Percentiles rank a stretch among this genome's conserved stretches.
These are phyloP conservation scores for Dalbergia cultrata DNA, from an alignment of 306 rosid genomes.

Conservation along the genomic window DNA sequence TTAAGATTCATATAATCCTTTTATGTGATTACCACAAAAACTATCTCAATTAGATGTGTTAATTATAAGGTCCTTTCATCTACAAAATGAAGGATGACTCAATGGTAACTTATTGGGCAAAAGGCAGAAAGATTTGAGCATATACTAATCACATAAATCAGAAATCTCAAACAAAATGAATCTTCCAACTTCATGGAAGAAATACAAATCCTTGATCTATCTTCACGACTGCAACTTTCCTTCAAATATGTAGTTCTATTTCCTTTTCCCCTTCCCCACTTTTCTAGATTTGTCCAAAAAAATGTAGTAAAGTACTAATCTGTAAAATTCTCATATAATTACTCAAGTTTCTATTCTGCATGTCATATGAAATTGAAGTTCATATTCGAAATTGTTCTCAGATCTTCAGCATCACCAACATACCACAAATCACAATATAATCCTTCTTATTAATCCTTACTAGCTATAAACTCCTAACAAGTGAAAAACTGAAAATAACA, in stretches of 20 bases:
- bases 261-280: neutral
- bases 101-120: neutral
- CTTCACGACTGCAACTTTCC: neutral
- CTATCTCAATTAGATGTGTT: neutral
- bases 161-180: neutral
- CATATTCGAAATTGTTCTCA: constrained; percentile 10
- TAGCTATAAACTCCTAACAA: neutral
- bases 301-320: neutral
- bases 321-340: neutral
- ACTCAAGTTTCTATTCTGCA: constrained; percentile 6
- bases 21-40: neutral
- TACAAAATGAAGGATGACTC: neutral
- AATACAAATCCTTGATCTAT: neutral
- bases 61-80: neutral
- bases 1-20: neutral
- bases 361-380: constrained; percentile 1
- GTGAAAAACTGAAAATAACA: neutral
- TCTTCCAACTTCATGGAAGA: neutral
- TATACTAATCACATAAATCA: neutral
- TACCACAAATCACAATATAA: neutral
- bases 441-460: constrained; percentile 4
- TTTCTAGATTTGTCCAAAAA: neutral
- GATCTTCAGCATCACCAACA: constrained; percentile 10
- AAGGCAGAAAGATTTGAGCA: neutral
- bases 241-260: neutral